Percentiles rank a stretch among this genome's conserved stretches.
Conservation (phyloP, 1,139 yeast species). For the Suhomyces anneliseae region DNA sequence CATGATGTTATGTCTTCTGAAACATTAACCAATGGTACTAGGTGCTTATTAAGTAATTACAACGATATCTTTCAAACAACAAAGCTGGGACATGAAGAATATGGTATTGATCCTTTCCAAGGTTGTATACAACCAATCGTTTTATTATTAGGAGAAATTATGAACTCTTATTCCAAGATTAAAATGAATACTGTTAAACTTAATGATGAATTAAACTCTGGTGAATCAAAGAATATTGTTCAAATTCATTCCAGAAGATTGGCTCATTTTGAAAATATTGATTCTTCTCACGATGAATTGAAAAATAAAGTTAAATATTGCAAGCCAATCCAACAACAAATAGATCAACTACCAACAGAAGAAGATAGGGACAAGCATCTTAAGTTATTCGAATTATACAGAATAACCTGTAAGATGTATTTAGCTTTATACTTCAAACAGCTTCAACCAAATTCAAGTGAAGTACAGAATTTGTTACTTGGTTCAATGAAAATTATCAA, state of each 20-base stretch:
- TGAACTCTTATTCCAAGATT: constrained; percentile 32
- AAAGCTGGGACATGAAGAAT: constrained; percentile 19
- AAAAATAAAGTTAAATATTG: constrained; percentile 21
- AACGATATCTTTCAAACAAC: constrained; percentile 25
- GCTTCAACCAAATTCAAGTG: constrained; percentile 26
- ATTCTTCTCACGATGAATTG: constrained; percentile 16
- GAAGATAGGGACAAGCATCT: constrained; percentile 21
- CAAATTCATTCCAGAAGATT: constrained; percentile 13
- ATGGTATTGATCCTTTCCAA: constrained; percentile 52
- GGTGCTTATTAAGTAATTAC: constrained; percentile 35
- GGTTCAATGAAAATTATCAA: constrained; percentile 23
- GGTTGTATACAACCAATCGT: constrained; percentile 48
- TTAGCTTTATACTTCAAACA: constrained; percentile 28
- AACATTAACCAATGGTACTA: constrained; percentile 38
- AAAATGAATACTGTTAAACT: constrained; percentile 16
- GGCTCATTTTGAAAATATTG: constrained; percentile 19
- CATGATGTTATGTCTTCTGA: constrained; percentile 45
- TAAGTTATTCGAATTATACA: constrained; percentile 30
- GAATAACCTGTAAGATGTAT: constrained; percentile 27
- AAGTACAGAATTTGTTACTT: constrained; percentile 29
- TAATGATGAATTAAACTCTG: constrained; percentile 9
- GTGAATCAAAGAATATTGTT: constrained; percentile 5
- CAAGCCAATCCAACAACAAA: constrained; percentile 24
- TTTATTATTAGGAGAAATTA: constrained; percentile 42
- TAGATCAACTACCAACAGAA: constrained; percentile 16